A percentile compares a stretch with the other conserved stretches of the same genome.
These are phyloP conservation scores for Brachypodium distachyon DNA, from an alignment of 202 grass and related monocot genomes.

Conservation along the genomic window DNA sequence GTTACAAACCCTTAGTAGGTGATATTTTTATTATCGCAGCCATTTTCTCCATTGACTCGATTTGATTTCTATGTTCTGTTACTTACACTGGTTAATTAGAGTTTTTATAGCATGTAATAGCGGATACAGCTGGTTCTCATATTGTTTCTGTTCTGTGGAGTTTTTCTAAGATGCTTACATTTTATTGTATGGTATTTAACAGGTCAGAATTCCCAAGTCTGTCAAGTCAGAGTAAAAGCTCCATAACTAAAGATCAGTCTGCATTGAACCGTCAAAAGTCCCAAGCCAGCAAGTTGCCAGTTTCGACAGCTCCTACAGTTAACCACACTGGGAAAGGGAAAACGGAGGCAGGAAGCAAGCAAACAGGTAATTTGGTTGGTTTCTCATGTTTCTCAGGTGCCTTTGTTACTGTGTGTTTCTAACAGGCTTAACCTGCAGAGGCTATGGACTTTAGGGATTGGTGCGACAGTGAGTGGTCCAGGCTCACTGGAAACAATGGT, in stretches of 20 bases:
- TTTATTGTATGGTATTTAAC: constrained; percentile 11
- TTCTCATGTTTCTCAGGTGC: constrained; percentile 3
- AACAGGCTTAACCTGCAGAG: constrained; percentile 46
- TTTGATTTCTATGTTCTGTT: constrained; percentile 2
- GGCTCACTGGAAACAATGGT: constrained; percentile 84
- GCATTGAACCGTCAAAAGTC: constrained; percentile 56
- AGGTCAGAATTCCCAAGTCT: constrained; percentile 66
- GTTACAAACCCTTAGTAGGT: neutral
- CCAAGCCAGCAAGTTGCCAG: constrained; percentile 28
- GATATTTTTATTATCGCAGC: neutral
- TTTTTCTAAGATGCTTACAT: neutral
- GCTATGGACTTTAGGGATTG: constrained; percentile 88
- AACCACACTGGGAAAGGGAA: constrained; percentile 42
- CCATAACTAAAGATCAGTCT: constrained; percentile 38
- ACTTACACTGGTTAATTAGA: neutral
- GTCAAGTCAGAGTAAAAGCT: constrained; percentile 43
- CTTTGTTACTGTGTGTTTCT: constrained; percentile 9
- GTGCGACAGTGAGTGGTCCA: constrained; percentile 73
- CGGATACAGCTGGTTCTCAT: neutral
- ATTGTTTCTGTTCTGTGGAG: neutral
- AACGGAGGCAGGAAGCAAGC: constrained; percentile 41
- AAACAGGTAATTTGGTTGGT: constrained; percentile 30
- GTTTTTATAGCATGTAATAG: neutral
- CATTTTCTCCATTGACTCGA: neutral
- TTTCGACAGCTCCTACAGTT: constrained; percentile 25